Evolutionary conservation across 1,139 yeast genomes (phyloP).

Genomic region (Pichia sp.): DNA sequence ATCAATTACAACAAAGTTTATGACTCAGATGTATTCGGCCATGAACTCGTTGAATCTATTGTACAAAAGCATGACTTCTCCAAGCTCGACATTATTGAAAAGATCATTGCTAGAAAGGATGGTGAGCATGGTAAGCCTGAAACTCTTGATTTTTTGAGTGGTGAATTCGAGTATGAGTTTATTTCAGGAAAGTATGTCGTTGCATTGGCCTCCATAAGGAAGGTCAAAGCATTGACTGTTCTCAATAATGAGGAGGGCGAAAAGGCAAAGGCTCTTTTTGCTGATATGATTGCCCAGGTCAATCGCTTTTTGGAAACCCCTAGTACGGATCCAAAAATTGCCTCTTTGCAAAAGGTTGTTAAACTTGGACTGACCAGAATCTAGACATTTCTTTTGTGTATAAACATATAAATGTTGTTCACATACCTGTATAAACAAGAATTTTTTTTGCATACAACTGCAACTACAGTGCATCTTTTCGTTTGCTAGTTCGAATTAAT

Average conservation of each 20-base stretch:
- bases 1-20: slow-evolving; percentile 39
- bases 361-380: slow-evolving; percentile 19
- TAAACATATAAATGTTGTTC: neutral
- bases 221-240: slow-evolving; percentile 14
- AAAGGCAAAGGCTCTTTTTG: slow-evolving; percentile 4
- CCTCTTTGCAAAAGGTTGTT: slow-evolving; percentile 16
- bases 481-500: neutral
- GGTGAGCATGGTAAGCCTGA: slow-evolving; percentile 9
- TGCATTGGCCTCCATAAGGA: slow-evolving; percentile 16
- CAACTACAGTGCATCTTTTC: neutral
- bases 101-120: slow-evolving; percentile 9
- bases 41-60: slow-evolving; percentile 15
- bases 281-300: slow-evolving; percentile 7
- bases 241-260: slow-evolving; percentile 5
- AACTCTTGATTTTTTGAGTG: slow-evolving; percentile 13
- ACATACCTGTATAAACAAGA: neutral
- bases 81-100: slow-evolving; percentile 11
- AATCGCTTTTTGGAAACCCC: slow-evolving; percentile 12
- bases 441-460: neutral
- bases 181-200: slow-evolving; percentile 18
- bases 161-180: slow-evolving; percentile 17
- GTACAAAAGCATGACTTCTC: slow-evolving; percentile 11
- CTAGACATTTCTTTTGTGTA: neutral
- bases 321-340: slow-evolving; percentile 15
- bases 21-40: slow-evolving; percentile 50